Conservation (phyloP, 176 grass and related monocot genomes). For the Thinopyrum elongatum region DNA sequence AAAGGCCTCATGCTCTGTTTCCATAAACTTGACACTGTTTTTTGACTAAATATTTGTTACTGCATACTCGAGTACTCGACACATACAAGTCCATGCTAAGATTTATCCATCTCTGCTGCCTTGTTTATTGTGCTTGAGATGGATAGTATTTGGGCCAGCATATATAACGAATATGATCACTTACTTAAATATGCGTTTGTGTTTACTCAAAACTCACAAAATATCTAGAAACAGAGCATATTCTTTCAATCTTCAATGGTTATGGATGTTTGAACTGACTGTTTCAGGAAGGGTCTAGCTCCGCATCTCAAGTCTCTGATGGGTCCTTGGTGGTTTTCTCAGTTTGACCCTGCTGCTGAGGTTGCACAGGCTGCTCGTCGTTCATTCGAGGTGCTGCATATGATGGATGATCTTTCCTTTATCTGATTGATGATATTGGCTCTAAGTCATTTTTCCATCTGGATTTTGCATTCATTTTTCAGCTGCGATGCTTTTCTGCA, state of each 20-base stretch:
- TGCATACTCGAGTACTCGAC: not conserved
- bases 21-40: not conserved
- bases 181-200: not conserved
- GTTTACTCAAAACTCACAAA: not conserved
- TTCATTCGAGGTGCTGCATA: slow-evolving; percentile 82
- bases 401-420: slow-evolving; percentile 18
- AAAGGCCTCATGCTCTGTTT: not conserved
- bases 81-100: not conserved
- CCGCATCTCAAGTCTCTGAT: slow-evolving; percentile 90
- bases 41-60: not conserved
- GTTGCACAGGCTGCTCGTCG: slow-evolving; percentile 82
- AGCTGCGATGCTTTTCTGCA: not conserved
- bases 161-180: not conserved
- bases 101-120: not conserved
- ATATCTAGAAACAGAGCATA: not conserved
- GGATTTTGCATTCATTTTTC: slow-evolving; percentile 19
- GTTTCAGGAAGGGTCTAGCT: slow-evolving; percentile 86
- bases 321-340: slow-evolving; percentile 99
- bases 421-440: slow-evolving; percentile 2
- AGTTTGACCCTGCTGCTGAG: slow-evolving; percentile 90
- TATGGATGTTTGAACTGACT: not conserved
- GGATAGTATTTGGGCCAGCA: not conserved
- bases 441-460: slow-evolving; percentile 8
- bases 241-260: not conserved
- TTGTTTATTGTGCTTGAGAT: slow-evolving; percentile 17